These are phyloP conservation scores for Ceratocystis cubensis DNA, from an alignment of 2,329 filamentous ascomycete genomes.

Conservation along the genomic window DNA sequence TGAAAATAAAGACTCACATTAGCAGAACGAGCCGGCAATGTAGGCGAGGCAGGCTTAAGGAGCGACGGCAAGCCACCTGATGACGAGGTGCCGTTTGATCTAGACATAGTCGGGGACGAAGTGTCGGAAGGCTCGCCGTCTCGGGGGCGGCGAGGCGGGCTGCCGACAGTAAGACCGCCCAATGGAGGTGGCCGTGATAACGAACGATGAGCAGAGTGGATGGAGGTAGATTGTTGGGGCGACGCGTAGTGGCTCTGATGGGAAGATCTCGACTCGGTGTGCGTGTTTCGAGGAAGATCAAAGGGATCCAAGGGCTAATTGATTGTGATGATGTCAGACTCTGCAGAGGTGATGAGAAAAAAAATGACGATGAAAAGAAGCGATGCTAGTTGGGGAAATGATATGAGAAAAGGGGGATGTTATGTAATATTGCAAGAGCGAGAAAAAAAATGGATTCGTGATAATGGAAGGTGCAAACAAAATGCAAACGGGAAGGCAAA, in stretches of 20 bases:
- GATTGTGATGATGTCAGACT: neutral
- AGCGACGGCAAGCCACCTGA: conserved; percentile 21
- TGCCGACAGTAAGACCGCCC: conserved; percentile 14
- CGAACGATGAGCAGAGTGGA: conserved; percentile 39
- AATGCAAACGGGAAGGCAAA: conserved; percentile 9
- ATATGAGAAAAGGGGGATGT: conserved; percentile 4
- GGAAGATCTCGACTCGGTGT: conserved; percentile 4
- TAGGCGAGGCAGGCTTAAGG: conserved; percentile 21
- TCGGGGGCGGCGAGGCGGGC: conserved; percentile 8
- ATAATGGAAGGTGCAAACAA: conserved; percentile 16
- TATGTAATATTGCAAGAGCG: neutral
- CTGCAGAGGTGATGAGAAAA: neutral
- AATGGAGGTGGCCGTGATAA: conserved; percentile 29
- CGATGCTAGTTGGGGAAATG: neutral
- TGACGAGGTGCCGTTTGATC: conserved; percentile 17
- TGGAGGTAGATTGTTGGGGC: conserved; percentile 31
- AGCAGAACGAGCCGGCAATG: conserved; percentile 11
- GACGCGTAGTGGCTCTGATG: conserved; percentile 35
- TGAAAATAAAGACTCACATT: conserved; percentile 8
- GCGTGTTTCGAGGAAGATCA: conserved; percentile 12
- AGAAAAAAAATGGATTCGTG: conserved; percentile 20
- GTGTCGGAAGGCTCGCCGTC: conserved; percentile 28
- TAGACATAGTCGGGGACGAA: conserved; percentile 34
- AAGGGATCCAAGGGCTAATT: conserved; percentile 7
- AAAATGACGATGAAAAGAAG: neutral